These are phyloP conservation scores for Simplicillium sp. DNA, from an alignment of 2,329 filamentous ascomycete species.

Conservation along the genomic window DNA sequence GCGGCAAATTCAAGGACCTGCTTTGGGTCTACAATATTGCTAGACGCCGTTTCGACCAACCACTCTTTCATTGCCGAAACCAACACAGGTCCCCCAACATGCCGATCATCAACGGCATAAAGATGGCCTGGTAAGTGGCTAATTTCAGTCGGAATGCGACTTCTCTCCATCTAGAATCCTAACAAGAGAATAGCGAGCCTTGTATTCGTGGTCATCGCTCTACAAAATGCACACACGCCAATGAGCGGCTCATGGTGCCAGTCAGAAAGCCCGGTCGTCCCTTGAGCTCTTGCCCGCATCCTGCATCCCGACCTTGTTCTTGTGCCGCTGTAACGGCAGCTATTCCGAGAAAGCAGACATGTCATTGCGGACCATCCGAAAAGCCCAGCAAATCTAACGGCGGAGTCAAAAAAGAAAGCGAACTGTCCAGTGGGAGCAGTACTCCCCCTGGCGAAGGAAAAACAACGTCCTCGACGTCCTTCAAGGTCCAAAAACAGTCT, in stretches of 20 bases:
- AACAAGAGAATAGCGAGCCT: conserved; percentile 43
- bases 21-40: no score
- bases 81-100: conserved; percentile 25
- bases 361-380: conserved; percentile 33
- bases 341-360: conserved; percentile 49
- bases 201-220: conserved; percentile 70
- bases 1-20: no score
- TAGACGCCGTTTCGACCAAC: no score
- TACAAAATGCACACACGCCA: conserved; percentile 61
- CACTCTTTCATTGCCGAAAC: no score
- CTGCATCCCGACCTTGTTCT: conserved; percentile 49
- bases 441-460: conserved; percentile 21
- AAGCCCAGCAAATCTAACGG: conserved; percentile 13
- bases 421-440: conserved; percentile 10
- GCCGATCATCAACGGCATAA: conserved; percentile 60
- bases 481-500: conserved; percentile 35
- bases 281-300: conserved; percentile 60
- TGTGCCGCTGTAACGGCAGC: conserved; percentile 57
- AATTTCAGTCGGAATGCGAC: not conserved
- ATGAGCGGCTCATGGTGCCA: conserved; percentile 58
- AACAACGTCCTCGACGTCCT: conserved; percentile 19
- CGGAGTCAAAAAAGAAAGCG: conserved; percentile 14
- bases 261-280: conserved; percentile 65
- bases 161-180: not conserved
- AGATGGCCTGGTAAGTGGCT: conserved; percentile 61